Base-by-base conservation (phyloP, 2,329 filamentous ascomycete genomes). In the Fusarium sp. region DNA sequence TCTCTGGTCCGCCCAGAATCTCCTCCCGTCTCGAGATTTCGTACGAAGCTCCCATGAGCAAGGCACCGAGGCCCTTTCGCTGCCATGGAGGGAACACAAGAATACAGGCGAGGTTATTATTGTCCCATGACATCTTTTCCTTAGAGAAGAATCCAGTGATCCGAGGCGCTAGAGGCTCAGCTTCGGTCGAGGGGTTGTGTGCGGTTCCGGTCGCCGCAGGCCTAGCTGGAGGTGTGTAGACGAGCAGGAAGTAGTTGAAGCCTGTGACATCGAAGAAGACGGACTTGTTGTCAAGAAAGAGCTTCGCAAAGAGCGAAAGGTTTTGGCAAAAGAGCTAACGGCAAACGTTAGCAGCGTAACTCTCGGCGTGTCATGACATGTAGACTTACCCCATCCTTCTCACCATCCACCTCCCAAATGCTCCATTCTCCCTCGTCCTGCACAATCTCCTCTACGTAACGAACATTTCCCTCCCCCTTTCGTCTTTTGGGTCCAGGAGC, bases 91-190 rank as follows among this genome's bases (percentile, higher is more conserved):
- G 96, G 76, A 98, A 98, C 17, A 98, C 88, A 8, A 98, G 85
- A 72, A 99, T 99, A 77, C 96, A 99, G 1, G 96, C 96, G 7
- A 99, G 86, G 71, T 98, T 99, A 80, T 99, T 98, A 75, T 95
- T 94, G 76, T 99, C 96, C 95, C 96, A 99, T 5, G 94, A 97
- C 85, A 98, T 92, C 79, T 98, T 98, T 80, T 99, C 96, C 78
- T 99, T 98, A 68, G 93, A 97, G 83, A 98, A 99, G 85, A 98
- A 98, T n/a, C 96, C 96, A 2, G 95, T 88, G 31, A 98, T 90
- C 54, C 80, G 79, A 13, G 78, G 78, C 3, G 69, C 62, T 17
- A 70, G 75, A 91, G 58, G 43, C n/a, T 56, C 53, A 17, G 53
- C 46, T 21, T 63, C 51, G 19, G 47, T 44, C 47, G 52, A 21